Base-by-base conservation (phyloP, 148 eudicot genomes). In the Camellia lanceoleosa region DNA sequence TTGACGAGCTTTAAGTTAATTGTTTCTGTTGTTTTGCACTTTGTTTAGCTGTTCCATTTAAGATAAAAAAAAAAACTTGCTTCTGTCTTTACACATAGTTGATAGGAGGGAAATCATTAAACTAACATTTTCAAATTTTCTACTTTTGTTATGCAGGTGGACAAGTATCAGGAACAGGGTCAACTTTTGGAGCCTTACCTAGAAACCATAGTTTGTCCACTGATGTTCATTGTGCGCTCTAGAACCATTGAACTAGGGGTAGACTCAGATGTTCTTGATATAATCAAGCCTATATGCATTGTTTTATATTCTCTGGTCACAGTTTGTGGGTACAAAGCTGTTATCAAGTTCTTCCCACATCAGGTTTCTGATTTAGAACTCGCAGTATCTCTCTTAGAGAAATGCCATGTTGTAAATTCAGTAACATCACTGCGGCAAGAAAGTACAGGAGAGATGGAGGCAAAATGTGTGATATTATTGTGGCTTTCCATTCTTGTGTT, bases 361-460 rank as follows among this genome's bases (percentile, higher is more conserved):
- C 97, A 95, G 84, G 99, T 95, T 86, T 93, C 99, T 81, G 99
- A 95, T 78, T 82, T 95, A 56, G 99, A 95, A 83, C 92, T 91
- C 76, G 99, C 99, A 30, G 97, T 95, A 38, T 88, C 94, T 82
- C 97, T 95, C 62, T 82, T 95, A 84, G 97, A 93, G 87, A 95
- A 87, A 83, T 93, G 97, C 80, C 95, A 92, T 79, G 65, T 75
- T 67, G 78, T 83, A 41, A 82, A 79, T 76, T 67, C 93, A 64
- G 82, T 52, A 12, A 85, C 97, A 49, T 91, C 96, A 20, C 78
- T 92, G 82, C 86, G 99, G 80, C 93, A 92, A 82, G 99, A 95
- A 86, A 95, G 99, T 86, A 93, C 97, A 11, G 99, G 99, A 83
- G 99, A 93, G 83, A 95, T 95, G 99, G 99, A 95, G 87, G 91